phyloP scores from a whole-genome alignment of 306 rosid genomes.

The Inga laurina region DNA sequence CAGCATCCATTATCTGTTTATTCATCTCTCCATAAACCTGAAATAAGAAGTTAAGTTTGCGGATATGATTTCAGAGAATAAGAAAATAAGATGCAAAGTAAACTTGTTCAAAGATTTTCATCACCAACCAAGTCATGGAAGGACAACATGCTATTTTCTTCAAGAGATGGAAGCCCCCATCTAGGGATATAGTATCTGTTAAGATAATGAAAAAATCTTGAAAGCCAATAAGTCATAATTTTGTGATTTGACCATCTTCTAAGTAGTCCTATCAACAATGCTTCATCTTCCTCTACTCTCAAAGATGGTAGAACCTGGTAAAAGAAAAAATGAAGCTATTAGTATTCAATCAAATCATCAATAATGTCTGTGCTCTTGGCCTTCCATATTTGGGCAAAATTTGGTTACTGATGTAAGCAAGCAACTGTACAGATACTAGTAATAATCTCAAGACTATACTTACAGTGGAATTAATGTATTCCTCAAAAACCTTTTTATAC shows the following conservation, averaged over 20 bases:
- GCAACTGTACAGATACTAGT: not conserved
- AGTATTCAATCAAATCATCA: not conserved
- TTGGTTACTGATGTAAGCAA: not conserved
- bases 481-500: constrained; percentile 61
- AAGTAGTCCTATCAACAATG: constrained; percentile 69
- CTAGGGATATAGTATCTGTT: constrained; percentile 58
- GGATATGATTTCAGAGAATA: not conserved
- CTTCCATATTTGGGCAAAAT: not conserved
- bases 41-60: constrained; percentile 11
- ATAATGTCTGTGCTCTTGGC: not conserved
- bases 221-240: constrained; percentile 71
- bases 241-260: constrained; percentile 86
- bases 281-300: constrained; percentile 67
- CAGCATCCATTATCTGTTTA: constrained; percentile 65
- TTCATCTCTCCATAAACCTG: constrained; percentile 70
- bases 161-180: constrained; percentile 56
- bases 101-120: not conserved
- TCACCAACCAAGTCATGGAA: constrained; percentile 70
- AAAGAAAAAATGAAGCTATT: not conserved
- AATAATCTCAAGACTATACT: constrained; percentile 25
- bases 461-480: constrained; percentile 61
- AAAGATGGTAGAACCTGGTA: constrained; percentile 75
- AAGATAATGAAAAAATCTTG: constrained; percentile 62
- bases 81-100: not conserved
- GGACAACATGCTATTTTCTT: constrained; percentile 61